phyloP scores from a whole-genome alignment of 1,284 basidiomycete genomes.

The Xerocomus minutiporus region DNA sequence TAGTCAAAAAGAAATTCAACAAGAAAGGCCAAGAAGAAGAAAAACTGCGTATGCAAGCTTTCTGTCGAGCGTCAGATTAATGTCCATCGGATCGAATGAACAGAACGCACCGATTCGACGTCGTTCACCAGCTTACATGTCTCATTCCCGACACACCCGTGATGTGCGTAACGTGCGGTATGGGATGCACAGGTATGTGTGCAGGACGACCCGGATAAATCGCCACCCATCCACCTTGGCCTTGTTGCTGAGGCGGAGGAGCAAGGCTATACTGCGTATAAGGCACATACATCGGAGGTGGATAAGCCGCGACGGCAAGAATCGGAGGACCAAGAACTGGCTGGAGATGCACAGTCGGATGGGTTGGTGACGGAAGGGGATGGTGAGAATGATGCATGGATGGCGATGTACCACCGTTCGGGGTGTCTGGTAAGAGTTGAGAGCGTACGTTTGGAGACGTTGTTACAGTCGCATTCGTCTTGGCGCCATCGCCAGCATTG shows the following conservation, averaged over 20 bases:
- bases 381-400: conserved; percentile 1
- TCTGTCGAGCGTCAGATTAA: neutral
- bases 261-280: conserved; percentile 21
- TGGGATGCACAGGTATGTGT: conserved; percentile 18
- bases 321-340: conserved; percentile 12
- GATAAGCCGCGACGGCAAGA: conserved; percentile 17
- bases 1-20: conserved; percentile 16
- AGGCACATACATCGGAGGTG: conserved; percentile 23
- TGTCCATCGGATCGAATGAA: neutral
- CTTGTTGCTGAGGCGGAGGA: conserved; percentile 17
- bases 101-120: conserved; percentile 10
- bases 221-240: conserved; percentile 23
- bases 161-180: conserved; percentile 17
- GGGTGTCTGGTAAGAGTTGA: conserved; percentile 1
- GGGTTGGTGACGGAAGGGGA: conserved; percentile 16
- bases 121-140: conserved; percentile 24
- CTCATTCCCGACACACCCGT: conserved; percentile 25
- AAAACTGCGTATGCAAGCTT: neutral
- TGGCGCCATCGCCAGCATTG: conserved; percentile 3
- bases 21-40: conserved; percentile 14
- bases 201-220: conserved; percentile 21
- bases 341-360: conserved; percentile 4
- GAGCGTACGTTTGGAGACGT: conserved; percentile 7
- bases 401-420: conserved; percentile 5
- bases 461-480: conserved; percentile 3